Conservation (phyloP, 2,329 filamentous ascomycete genomes). For the Plectosphaerella sp. region DNA sequence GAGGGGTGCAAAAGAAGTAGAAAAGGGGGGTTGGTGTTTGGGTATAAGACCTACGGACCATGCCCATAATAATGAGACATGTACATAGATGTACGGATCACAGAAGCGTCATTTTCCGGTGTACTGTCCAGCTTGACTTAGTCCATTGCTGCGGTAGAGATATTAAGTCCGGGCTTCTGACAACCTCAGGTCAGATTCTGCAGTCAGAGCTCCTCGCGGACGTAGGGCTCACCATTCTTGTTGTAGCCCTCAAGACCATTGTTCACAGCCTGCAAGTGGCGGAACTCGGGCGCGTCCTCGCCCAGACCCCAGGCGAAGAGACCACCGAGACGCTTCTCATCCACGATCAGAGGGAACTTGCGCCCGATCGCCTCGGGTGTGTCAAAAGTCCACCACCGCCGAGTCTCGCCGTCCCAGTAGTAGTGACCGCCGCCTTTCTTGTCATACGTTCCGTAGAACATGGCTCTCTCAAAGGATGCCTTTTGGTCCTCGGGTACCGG, state of each 20-base stretch:
- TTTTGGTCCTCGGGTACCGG: slow-evolving; percentile 46
- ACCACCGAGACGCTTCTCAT: slow-evolving; percentile 55
- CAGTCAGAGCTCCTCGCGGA: neutral
- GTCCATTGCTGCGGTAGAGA: too few species aligned
- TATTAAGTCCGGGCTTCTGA: too few species aligned
- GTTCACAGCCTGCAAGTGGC: slow-evolving; percentile 30
- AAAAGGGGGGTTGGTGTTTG: too few species aligned
- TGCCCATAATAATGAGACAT: too few species aligned
- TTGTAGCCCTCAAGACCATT: slow-evolving; percentile 13
- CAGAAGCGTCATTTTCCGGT: too few species aligned
- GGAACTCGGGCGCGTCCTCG: slow-evolving; percentile 53
- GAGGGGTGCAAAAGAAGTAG: neutral
- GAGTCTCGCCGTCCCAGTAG: slow-evolving; percentile 56
- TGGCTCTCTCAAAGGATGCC: slow-evolving; percentile 54
- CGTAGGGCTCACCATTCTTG: too few species aligned
- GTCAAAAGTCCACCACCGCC: slow-evolving; percentile 73
- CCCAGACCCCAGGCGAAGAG: slow-evolving; percentile 74
- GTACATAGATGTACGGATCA: too few species aligned
- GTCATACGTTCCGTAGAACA: slow-evolving; percentile 51
- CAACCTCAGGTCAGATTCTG: too few species aligned
- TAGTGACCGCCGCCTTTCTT: slow-evolving; percentile 57
- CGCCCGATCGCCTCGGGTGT: slow-evolving; percentile 52
- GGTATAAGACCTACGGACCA: too few species aligned
- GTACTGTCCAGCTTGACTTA: too few species aligned
- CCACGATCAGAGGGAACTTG: slow-evolving; percentile 60